Percentiles rank a stretch among this genome's conserved stretches.
Conservation (phyloP, 1,284 basidiomycete species). For the Earliella scabrosa region DNA sequence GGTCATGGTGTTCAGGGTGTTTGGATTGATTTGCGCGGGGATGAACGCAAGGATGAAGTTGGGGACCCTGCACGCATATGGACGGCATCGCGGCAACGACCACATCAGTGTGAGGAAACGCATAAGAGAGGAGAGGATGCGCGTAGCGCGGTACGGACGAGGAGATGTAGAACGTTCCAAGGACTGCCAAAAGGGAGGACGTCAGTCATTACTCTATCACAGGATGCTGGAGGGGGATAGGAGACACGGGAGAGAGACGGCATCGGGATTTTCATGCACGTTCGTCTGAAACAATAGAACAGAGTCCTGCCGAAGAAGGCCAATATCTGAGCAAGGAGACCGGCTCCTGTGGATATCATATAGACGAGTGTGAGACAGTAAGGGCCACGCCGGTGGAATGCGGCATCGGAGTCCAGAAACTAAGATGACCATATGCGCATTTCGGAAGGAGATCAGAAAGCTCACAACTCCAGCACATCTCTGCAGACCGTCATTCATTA, state of each 20-base stretch:
- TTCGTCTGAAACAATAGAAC: slow-evolving; percentile 22
- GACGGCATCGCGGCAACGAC: background rate
- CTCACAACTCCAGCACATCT: too few relatives aligned
- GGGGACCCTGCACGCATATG: slow-evolving; percentile 60
- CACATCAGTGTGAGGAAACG: slow-evolving; percentile 19
- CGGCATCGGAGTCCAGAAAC: too few relatives aligned
- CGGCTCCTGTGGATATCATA: too few relatives aligned
- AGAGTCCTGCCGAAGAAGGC: too few relatives aligned
- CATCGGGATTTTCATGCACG: slow-evolving; percentile 13
- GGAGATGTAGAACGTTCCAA: slow-evolving; percentile 93
- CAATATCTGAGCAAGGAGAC: too few relatives aligned
- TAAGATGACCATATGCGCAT: too few relatives aligned
- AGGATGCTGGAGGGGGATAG: too few relatives aligned
- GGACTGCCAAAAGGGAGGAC: slow-evolving; percentile 44
- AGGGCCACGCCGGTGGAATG: too few relatives aligned
- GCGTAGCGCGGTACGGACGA: slow-evolving; percentile 58
- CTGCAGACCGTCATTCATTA: too few relatives aligned
- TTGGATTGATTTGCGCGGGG: slow-evolving; percentile 79
- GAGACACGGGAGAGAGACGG: background rate
- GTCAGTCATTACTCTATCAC: slow-evolving; percentile 6
- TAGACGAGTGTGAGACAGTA: too few relatives aligned
- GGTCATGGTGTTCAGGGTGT: slow-evolving; percentile 91
- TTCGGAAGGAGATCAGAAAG: too few relatives aligned
- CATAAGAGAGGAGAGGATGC: slow-evolving; percentile 20
- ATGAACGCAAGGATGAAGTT: slow-evolving; percentile 93